phyloP scores from a whole-genome alignment of 192 early-diverging fungal species.

The Gamsiella multidivaricata region DNA sequence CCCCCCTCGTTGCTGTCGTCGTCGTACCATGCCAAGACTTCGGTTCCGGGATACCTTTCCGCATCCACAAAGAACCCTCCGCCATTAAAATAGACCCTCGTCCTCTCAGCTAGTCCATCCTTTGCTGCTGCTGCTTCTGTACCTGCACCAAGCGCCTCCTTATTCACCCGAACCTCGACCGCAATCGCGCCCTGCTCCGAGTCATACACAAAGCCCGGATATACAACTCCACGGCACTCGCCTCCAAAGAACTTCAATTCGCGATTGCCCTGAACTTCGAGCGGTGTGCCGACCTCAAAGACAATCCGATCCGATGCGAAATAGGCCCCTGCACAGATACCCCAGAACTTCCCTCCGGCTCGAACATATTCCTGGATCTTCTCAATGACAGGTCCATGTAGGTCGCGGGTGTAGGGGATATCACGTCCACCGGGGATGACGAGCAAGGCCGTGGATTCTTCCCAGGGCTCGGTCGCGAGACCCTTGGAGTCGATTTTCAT shows the following conservation, averaged over 20 bases:
- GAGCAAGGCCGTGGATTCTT: slow-evolving; percentile 81
- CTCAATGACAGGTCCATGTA: slow-evolving; percentile 72
- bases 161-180: slow-evolving; percentile 29
- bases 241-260: slow-evolving; percentile 81
- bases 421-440: slow-evolving; percentile 96
- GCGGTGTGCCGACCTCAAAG: slow-evolving; percentile 76
- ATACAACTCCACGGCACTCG: slow-evolving; percentile 77
- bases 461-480: slow-evolving; percentile 87
- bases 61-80: slow-evolving; percentile 74
- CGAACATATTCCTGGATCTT: slow-evolving; percentile 76
- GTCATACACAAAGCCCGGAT: slow-evolving; percentile 86
- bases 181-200: slow-evolving; percentile 40
- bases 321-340: slow-evolving; percentile 82
- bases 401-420: slow-evolving; percentile 78
- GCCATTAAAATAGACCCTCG: slow-evolving; percentile 75
- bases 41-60: slow-evolving; percentile 38
- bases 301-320: slow-evolving; percentile 79
- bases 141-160: slow-evolving; percentile 9
- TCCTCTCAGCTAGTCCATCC: slow-evolving; percentile 6
- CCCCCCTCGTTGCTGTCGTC: not conserved
- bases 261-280: slow-evolving; percentile 79
- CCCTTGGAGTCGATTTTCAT: slow-evolving; percentile 82
- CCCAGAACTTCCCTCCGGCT: slow-evolving; percentile 88
- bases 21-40: slow-evolving; percentile 56
- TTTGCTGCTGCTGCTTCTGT: no score